Percentiles rank a stretch among this genome's conserved stretches.
Conservation (phyloP, 202 grass and related monocot genomes). For the Cymbopogon flexuosus region DNA sequence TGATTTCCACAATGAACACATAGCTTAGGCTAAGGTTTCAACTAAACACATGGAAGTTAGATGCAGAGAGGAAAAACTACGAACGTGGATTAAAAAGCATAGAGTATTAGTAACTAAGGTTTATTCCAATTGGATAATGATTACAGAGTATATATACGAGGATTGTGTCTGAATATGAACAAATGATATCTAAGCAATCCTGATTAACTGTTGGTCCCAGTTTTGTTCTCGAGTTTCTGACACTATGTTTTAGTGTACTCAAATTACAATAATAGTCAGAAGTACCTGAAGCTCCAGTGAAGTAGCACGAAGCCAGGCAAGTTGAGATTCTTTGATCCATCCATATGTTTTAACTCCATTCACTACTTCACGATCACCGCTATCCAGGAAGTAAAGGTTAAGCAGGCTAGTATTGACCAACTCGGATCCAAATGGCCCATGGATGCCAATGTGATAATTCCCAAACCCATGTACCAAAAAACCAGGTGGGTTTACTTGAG, state of each 20-base stretch:
- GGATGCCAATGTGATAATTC: slow-evolving; percentile 73
- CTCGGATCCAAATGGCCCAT: slow-evolving; percentile 60
- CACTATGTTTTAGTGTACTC: background rate
- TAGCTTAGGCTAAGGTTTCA: no score
- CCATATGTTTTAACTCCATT: slow-evolving; percentile 71
- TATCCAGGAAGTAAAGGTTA: slow-evolving; percentile 91
- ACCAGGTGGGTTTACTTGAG: slow-evolving; percentile 80
- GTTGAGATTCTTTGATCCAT: slow-evolving; percentile 90
- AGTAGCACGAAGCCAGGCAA: slow-evolving; percentile 58
- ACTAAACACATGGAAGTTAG: no score
- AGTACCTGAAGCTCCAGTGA: slow-evolving; percentile 66
- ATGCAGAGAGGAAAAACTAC: no score
- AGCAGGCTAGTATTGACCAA: slow-evolving; percentile 72
- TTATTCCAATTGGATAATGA: background rate
- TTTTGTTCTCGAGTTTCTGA: background rate
- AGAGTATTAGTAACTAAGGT: background rate
- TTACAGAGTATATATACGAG: background rate
- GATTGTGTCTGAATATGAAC: background rate
- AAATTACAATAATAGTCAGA: background rate
- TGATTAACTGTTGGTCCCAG: background rate
- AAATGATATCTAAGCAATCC: background rate
- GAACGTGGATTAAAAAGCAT: no score
- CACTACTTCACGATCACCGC: slow-evolving; percentile 69
- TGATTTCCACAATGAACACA: no score
- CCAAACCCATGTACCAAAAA: slow-evolving; percentile 76